phyloP scores from a whole-genome alignment of 352 stramenopile species.

The Pythium folliculosum region DNA sequence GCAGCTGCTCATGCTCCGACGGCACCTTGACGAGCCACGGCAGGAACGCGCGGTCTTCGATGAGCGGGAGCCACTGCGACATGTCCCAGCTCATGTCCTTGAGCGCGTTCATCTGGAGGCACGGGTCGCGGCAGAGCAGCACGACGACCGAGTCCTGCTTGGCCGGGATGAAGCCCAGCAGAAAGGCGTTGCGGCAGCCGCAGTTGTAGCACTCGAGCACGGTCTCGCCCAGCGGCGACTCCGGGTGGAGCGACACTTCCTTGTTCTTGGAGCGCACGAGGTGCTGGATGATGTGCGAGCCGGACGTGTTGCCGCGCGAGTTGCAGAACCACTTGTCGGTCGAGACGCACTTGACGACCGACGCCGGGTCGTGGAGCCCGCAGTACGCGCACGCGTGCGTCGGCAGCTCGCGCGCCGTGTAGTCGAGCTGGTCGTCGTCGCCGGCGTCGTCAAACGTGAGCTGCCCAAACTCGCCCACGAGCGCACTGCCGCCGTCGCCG shows the following conservation, averaged over 20 bases:
- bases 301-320: conserved; percentile 91
- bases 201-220: conserved; percentile 99
- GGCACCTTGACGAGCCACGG: conserved; percentile 97
- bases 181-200: conserved; percentile 97
- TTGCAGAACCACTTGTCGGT: conserved; percentile 99
- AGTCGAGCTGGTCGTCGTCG: conserved; percentile 75
- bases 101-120: conserved; percentile 95
- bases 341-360: conserved; percentile 96
- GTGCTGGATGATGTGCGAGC: conserved; percentile 98
- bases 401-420: conserved; percentile 78
- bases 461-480: conserved; percentile 55
- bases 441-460: conserved; percentile 71
- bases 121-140: conserved; percentile 96
- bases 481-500: conserved; percentile 13
- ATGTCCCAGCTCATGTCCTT: conserved; percentile 99
- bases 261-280: conserved; percentile 94
- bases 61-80: conserved; percentile 97
- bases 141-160: conserved; percentile 97
- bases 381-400: conserved; percentile 96
- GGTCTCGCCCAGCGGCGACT: conserved; percentile 96
- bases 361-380: conserved; percentile 95
- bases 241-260: conserved; percentile 90
- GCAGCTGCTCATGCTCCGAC: conserved; percentile 90
- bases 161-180: conserved; percentile 98
- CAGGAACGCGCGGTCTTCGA: conserved; percentile 97